These are phyloP conservation scores for Cryptomeria japonica DNA, from an alignment of 75 land plant genomes.

Conservation along the genomic window DNA sequence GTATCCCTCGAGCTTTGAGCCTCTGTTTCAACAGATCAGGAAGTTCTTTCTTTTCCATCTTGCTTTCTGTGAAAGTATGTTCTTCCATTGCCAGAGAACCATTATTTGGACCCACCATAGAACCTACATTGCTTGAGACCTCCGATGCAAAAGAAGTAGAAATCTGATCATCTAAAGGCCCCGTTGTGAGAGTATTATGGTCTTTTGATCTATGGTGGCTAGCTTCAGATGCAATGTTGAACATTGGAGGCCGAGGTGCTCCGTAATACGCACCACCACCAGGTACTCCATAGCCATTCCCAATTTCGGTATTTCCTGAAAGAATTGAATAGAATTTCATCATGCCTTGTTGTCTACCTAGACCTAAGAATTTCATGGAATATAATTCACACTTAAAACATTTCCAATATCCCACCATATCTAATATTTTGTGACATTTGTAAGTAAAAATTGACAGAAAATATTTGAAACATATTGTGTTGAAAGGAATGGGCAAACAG, in stretches of 20 bases:
- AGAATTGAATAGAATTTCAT: constrained; percentile 12
- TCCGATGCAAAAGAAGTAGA: not conserved
- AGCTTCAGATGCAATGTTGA: constrained; percentile 17
- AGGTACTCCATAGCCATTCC: constrained; percentile 99
- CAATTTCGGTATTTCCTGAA: constrained; percentile 89
- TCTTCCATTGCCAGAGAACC: not conserved
- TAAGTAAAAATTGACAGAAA: not conserved
- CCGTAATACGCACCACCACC: constrained; percentile 90
- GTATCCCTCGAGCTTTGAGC: constrained; percentile 88
- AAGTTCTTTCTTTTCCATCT: constrained; percentile 51
- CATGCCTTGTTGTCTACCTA: not conserved
- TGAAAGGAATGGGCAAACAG: not conserved
- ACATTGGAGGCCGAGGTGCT: constrained; percentile 27
- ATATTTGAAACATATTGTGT: not conserved
- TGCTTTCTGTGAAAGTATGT: constrained; percentile 22
- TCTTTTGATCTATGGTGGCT: constrained; percentile 1
- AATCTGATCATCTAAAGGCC: not conserved
- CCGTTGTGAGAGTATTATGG: not conserved
- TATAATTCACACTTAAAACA: not conserved
- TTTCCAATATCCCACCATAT: not conserved
- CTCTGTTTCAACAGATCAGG: constrained; percentile 87
- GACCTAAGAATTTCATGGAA: not conserved
- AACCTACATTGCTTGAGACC: constrained; percentile 8
- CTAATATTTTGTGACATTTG: not conserved
- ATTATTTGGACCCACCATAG: not conserved